A percentile compares a stretch with the other conserved stretches of the same genome.
Evolutionary conservation across 495 filamentous ascomycete species (phyloP).

Genomic region (Penicillium coprophilum): DNA sequence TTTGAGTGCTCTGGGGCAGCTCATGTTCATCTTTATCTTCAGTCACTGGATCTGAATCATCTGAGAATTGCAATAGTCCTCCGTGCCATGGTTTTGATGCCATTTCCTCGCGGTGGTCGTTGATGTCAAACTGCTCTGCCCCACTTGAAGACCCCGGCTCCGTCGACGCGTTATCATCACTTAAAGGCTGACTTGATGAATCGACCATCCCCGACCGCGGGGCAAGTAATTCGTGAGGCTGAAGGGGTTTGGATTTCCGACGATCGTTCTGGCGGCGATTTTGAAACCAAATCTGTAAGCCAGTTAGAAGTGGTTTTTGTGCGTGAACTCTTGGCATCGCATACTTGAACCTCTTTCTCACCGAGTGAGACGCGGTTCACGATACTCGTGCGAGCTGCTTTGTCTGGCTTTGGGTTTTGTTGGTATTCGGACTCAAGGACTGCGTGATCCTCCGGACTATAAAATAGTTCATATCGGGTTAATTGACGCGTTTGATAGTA

Average conservation of each 20-base stretch:
- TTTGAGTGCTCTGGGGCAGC: slow-evolving; percentile 36
- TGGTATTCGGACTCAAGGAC: slow-evolving; percentile 87
- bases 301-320: slow-evolving; percentile 22
- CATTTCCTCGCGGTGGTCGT: slow-evolving; percentile 19
- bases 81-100: slow-evolving; percentile 31
- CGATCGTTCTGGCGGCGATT: slow-evolving; percentile 93
- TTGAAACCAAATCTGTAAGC: slow-evolving; percentile 93
- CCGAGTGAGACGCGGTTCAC: slow-evolving; percentile 82
- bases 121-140: slow-evolving; percentile 30
- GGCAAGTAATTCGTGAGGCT: slow-evolving; percentile 73
- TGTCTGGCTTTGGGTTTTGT: slow-evolving; percentile 88
- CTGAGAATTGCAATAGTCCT: slow-evolving; percentile 31
- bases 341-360: slow-evolving; percentile 97
- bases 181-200: slow-evolving; percentile 51
- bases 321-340: slow-evolving; percentile 38
- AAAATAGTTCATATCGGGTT: slow-evolving; percentile 15
- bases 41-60: slow-evolving; percentile 31
- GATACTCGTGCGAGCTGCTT: slow-evolving; percentile 78
- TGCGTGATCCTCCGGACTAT: slow-evolving; percentile 82
- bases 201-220: slow-evolving; percentile 50
- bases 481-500: slow-evolving; percentile 18
- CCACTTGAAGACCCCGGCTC: slow-evolving; percentile 39
- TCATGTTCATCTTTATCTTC: slow-evolving; percentile 32
- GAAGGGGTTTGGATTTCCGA: slow-evolving; percentile 82
- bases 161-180: slow-evolving; percentile 42